Base-by-base conservation (phyloP, 768 basidiomycete genomes). In the Sarcodon aspratus region DNA sequence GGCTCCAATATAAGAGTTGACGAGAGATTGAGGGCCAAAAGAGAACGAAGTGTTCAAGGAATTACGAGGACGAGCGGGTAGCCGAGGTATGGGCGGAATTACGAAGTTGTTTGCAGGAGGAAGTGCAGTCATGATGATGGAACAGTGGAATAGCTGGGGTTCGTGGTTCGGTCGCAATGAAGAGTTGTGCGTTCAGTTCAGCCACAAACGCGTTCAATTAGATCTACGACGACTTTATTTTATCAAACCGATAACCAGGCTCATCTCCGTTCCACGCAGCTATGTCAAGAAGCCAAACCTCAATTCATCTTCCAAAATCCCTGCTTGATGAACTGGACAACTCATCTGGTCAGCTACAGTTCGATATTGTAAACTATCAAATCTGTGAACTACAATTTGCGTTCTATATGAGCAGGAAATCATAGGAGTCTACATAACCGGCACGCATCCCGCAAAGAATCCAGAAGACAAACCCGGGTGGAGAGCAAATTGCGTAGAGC, bases 41-140 rank as follows among this genome's bases (percentile, higher is more conserved):
- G 89, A 90, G 66, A 91, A 89, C 3, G 86, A 85, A 2, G 83
- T 81, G 56, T 81, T 80, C 36, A 89, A 76, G 6, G 87, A 89
- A 44, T 72, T 72, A 48, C 85, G 74, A 49, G 74, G 72, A 49
- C 82, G 76, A 46, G 78, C 63, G 33, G 60, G 56, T 6, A 42
- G 17, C 27, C 40, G 15, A 9, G 40, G 40, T 17, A 42, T 42
- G 15, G 40, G 40, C 9, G 40, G 40, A 27, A 42, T 42, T 9
- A 42, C 15, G 27, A 42, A 42, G 40, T 42, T 42, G 13, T 42
- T 42, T 8, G 40, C 8, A 17, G 40, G 40, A 42, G 40, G 40
- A 27, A 27, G 5, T 27, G 21, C 21, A 27, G 21, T 5, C 21
- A 27, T 27, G 21, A 27, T 27, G 21, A 5, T 27, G 21, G 21